Base-by-base conservation (phyloP, 2,329 filamentous ascomycete genomes). In the Aspergillus sp. region DNA sequence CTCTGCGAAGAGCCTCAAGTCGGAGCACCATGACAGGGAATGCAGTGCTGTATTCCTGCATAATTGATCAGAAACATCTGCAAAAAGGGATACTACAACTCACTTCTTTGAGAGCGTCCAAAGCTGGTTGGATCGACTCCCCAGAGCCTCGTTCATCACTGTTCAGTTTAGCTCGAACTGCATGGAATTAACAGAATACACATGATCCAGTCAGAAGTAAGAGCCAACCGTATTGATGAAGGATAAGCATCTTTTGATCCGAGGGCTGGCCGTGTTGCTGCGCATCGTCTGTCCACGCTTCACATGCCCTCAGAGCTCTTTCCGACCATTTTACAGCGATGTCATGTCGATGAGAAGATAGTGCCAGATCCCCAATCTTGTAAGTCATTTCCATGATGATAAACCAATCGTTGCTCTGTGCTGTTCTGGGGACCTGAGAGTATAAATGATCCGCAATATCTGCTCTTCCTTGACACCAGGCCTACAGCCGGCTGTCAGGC, bases 391-490 rank as follows among this genome's bases (percentile, higher is more conserved):
- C 86, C 3, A 85, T 81, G 41, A 92, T 76, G 1, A 78, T 78
- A 2, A 70, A 56, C 0, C 79, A 69, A 41, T 85, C 78, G 2
- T 82, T 66, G 1, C 65, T 49, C 48, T 62, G 19, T 62, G 64
- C 34, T 61, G 68, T 9, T 72, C 68, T n/a, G 55, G 72, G 61
- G 44, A 83, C 71, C 61, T 88, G 88, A 32, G 71, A 71, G 68
- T 87, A 92, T 78, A 94, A 84, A 68, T 90, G 84, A 50, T 96
- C 89, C 23, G 89, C 89, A 45, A 91, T 81, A 52, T 93, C 88
- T 13, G 88, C 76, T 38, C 87, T 82, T 38, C 83, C 78, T 64
- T 91, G 86, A 61, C 85, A 84, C 85, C 87, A 96, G 25, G 86
- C 82, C 89, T 93, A 53, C 29, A 14, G 6, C 23, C 25, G 13